Evolutionary conservation across 169 alveolate species (phyloP).

Genomic region (Cryptosporidium viatorum): DNA sequence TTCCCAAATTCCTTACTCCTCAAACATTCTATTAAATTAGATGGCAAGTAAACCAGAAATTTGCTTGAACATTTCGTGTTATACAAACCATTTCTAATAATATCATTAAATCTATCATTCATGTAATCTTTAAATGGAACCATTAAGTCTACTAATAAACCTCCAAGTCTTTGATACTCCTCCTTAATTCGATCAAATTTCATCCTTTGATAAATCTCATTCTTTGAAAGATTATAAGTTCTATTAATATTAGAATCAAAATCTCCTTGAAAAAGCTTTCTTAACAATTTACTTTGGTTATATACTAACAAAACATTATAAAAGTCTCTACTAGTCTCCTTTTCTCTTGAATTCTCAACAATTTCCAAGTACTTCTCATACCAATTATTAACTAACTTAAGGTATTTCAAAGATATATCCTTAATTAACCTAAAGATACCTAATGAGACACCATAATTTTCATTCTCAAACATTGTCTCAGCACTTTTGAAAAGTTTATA

Average conservation of each 20-base stretch:
- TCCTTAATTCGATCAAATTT: neutral
- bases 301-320: slow-evolving; percentile 28
- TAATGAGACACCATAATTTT: neutral
- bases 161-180: slow-evolving; percentile 3
- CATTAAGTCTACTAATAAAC: slow-evolving; percentile 7
- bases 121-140: neutral
- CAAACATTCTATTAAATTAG: neutral
- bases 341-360: neutral
- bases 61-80: slow-evolving; percentile 3
- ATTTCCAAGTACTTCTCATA: neutral
- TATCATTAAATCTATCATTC: slow-evolving; percentile 16
- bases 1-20: neutral
- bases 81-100: slow-evolving; percentile 26
- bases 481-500: neutral
- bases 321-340: neutral
- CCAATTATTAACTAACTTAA: neutral
- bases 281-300: slow-evolving; percentile 10
- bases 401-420: neutral
- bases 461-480: neutral
- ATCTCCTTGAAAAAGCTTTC: neutral
- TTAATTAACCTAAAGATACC: neutral
- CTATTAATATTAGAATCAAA: neutral
- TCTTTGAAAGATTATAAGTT: neutral
- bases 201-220: neutral
- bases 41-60: slow-evolving; percentile 23